These are phyloP conservation scores for Aspergillus carlsbadensis DNA, from an alignment of 495 filamentous ascomycete species.

Conservation along the genomic window DNA sequence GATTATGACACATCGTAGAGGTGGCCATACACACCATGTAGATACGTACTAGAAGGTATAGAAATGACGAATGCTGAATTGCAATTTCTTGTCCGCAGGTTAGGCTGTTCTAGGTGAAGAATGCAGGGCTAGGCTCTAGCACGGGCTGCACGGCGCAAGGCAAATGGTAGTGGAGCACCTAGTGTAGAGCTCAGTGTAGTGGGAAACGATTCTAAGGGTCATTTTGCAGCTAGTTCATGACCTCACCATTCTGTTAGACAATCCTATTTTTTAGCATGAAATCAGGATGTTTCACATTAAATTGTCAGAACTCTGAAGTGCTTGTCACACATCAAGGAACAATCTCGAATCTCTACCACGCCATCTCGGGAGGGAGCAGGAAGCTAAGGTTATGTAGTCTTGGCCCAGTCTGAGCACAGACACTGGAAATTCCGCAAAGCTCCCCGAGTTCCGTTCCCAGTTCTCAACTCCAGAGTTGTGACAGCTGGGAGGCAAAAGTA, in stretches of 20 bases:
- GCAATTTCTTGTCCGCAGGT: no score
- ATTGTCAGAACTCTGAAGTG: not conserved
- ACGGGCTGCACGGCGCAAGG: no score
- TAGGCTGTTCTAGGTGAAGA: no score
- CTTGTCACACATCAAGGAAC: not conserved
- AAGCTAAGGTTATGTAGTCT: not conserved
- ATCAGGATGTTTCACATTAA: not conserved
- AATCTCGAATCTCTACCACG: slow-evolving; percentile 1
- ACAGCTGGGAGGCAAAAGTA: no score
- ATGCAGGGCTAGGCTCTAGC: no score
- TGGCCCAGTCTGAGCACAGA: not conserved
- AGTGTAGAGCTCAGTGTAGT: no score
- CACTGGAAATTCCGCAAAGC: slow-evolving; percentile 2
- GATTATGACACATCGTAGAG: not conserved
- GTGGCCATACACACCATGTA: not conserved
- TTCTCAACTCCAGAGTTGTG: not conserved
- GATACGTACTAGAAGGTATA: not conserved
- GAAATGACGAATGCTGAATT: no score
- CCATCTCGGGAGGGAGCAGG: slow-evolving; percentile 9
- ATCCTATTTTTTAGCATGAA: no score
- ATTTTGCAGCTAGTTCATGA: no score
- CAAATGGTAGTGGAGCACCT: no score
- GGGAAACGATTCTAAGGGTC: no score
- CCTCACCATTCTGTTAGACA: no score
- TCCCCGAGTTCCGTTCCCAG: not conserved